Evolutionary conservation across 148 eudicot species (phyloP), one percentile per base, ranked within the genome.

Genomic region (Silene latifolia): DNA sequence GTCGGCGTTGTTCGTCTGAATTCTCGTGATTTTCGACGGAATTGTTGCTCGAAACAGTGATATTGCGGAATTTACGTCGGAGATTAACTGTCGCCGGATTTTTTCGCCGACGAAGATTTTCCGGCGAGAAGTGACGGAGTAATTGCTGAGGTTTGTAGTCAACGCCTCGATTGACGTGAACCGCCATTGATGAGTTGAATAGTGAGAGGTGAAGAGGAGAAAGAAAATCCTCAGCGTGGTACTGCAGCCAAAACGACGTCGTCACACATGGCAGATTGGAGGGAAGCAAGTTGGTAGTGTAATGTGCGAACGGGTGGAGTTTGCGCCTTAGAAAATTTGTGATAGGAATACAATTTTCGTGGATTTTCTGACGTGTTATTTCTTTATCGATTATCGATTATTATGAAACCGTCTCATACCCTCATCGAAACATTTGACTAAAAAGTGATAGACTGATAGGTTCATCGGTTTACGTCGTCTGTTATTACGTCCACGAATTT

Each of bases 1-100:
- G 84, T 44, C 77, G 68, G 63, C 76, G 62, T 8, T 48, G 1
- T 1, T 75, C 79, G 35, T 44, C 74, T 21, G 84, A 75, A 23
- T 57, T 17, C 17, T 78, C 82, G 39, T 0, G 11, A 18, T 64
- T 54, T 9, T 20, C 47, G 64, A 8, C 75, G 71, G 70, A 71
- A 57, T 54, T 75, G 0, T 70, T 48, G 17, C 11, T 6, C 13
- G 62, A 19, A 7, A 71, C 61, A 2, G 76, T 24, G 4, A 72
- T 1, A 7, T 47, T 58, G 46, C 80, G 20, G 25, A 58, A 2
- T 27, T 73, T 14, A 0, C 56, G 48, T 64, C 35, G 8, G 51
- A 64, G 11, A 11, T 42, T 39, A 47, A 69, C 1, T 23, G 4
- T 57, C 64, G 64, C 24, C 67, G 65, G 67, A 10, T 4, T n/a